These are phyloP conservation scores for Aspergillus ellipticus DNA, from an alignment of 495 filamentous ascomycete species.

Conservation along the genomic window DNA sequence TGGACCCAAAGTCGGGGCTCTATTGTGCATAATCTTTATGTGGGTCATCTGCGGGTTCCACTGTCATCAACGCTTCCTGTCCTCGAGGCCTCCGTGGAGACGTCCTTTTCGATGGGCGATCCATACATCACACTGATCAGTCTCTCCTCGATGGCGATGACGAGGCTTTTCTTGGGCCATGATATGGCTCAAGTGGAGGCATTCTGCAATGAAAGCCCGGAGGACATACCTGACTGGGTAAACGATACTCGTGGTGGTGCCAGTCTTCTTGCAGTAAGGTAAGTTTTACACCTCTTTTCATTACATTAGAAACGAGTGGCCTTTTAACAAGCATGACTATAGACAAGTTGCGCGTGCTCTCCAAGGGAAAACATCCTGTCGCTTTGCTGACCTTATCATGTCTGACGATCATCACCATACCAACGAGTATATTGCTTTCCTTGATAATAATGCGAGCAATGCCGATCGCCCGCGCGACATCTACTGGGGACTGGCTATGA, in stretches of 20 bases:
- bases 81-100: conserved; percentile 66
- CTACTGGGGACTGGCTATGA: conserved; percentile 70
- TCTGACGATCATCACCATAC: conserved; percentile 68
- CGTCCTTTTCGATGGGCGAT: conserved; percentile 68
- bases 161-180: conserved; percentile 69
- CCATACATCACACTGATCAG: conserved; percentile 71
- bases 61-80: conserved; percentile 56
- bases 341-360: conserved; percentile 73
- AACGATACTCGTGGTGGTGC: conserved; percentile 76
- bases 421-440: conserved; percentile 56
- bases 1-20: conserved; percentile 68
- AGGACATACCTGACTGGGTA: conserved; percentile 72
- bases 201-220: conserved; percentile 67
- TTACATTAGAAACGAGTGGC: background rate
- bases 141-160: conserved; percentile 66
- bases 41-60: conserved; percentile 67
- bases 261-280: conserved; percentile 59
- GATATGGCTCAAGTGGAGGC: conserved; percentile 72
- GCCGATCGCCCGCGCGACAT: conserved; percentile 59
- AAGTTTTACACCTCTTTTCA: conserved; percentile 4
- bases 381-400: conserved; percentile 56
- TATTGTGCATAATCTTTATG: conserved; percentile 68
- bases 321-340: conserved; percentile 12
- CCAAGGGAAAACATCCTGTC: conserved; percentile 74
- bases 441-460: conserved; percentile 48